A percentile compares a stretch with the other conserved stretches of the same genome.
These are phyloP conservation scores for Podosphaera xanthii DNA, from an alignment of 2,329 filamentous ascomycete genomes.

Conservation along the genomic window DNA sequence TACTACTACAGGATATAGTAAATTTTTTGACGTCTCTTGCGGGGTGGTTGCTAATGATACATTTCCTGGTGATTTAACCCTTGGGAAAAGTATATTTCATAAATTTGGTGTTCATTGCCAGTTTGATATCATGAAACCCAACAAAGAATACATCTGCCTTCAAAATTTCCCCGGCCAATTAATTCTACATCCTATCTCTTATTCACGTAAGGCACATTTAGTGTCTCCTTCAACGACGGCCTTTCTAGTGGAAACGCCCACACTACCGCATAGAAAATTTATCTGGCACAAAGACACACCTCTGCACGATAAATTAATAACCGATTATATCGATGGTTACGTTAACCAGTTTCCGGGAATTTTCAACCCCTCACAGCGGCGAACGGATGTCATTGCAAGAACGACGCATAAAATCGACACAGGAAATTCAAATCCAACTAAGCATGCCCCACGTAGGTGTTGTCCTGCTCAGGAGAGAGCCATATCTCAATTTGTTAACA, in stretches of 20 bases:
- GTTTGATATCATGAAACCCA: not conserved
- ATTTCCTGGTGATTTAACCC: not conserved
- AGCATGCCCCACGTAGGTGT: too few relatives aligned
- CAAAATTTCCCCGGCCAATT: too few relatives aligned
- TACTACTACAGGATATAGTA: not conserved
- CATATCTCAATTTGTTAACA: not conserved
- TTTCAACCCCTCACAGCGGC: not conserved
- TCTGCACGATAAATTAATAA: too few relatives aligned
- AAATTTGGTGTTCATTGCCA: not conserved
- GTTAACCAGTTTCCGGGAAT: not conserved
- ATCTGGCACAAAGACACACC: too few relatives aligned
- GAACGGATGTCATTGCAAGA: too few relatives aligned
- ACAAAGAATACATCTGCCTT: too few relatives aligned
- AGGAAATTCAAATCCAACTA: too few relatives aligned
- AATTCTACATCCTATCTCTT: not conserved
- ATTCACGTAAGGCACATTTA: not conserved
- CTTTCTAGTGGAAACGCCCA: not conserved
- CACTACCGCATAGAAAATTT: too few relatives aligned
- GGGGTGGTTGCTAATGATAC: not conserved
- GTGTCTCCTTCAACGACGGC: not conserved
- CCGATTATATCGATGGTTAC: too few relatives aligned
- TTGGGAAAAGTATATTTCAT: not conserved
- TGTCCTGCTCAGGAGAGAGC: not conserved
- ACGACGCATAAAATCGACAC: too few relatives aligned
- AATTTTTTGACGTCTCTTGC: not conserved